Evolutionary conservation across 345 rosid species (phyloP), one percentile per base, ranked within the genome.

Genomic region (Camelina sativa): DNA sequence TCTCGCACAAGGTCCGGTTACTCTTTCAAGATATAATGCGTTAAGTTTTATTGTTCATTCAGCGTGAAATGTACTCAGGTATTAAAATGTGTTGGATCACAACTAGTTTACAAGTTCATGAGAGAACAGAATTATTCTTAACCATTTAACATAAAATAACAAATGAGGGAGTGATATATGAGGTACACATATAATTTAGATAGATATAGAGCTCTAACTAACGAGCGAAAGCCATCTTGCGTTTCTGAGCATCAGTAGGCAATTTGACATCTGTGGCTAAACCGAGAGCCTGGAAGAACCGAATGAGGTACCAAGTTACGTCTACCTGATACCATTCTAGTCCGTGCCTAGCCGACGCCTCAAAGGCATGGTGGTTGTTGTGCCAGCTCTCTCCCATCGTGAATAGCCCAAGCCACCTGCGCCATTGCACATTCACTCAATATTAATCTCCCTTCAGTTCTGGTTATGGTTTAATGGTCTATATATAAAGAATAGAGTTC

Each of bases 341-440:
- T 47, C 96, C 98, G 7, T 93, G 97, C 34, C 90, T 79, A 2
- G 95, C 96, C 1, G 98, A 91, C 23, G 72, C 84, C 63, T 89
- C 92, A 28, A 89, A 91, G 0, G 96, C 94, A 78, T 93, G 98
- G 81, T 93, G 97, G 75, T 93, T 91, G 59, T 87, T 91, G 81
- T 93, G 97, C 98, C 97, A 91, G 51, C 98, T 91, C 66, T 93
- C 96, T 51, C 98, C 98, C 54, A 93, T 83, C 44, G 94, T 82
- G 66, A 91, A 85, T 78, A 83, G 13, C 3, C 92, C 96, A 35
- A 93, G 90, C 97, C 96, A 91, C 96, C 96, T 89, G 65, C 15
- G 55, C 6, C 64, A 17, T 15, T 51, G 34, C 52, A 61, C 55
- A 60, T 17, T 38, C 8, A 43, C 53, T 23, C 28, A 52, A 25